Percentiles rank a stretch among this genome's conserved stretches.
Evolutionary conservation across 305 asterid species (phyloP).

Genomic region (Petunia hybrid): DNA sequence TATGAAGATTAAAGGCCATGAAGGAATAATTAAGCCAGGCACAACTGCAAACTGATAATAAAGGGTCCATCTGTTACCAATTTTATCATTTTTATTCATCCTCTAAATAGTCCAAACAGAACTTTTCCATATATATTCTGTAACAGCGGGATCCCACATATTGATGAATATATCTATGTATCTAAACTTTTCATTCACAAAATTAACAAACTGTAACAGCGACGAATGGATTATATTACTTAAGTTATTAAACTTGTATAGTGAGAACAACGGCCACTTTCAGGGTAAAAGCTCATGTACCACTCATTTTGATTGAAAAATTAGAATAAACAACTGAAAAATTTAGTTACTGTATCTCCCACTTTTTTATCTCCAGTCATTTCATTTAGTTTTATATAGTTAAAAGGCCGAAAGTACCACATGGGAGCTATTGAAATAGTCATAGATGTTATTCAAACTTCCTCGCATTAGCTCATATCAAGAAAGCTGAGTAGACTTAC

Average conservation of each 20-base stretch:
- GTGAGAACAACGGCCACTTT: background rate
- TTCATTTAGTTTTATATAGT: slow-evolving; percentile 16
- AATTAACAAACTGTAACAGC: background rate
- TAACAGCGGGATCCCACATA: background rate
- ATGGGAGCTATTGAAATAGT: background rate
- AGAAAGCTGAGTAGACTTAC: slow-evolving; percentile 19
- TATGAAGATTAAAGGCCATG: background rate
- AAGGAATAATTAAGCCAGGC: slow-evolving; percentile 20
- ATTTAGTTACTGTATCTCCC: background rate
- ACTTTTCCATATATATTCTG: background rate
- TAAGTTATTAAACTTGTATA: background rate
- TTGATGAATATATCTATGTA: slow-evolving; percentile 12
- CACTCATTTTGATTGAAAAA: slow-evolving; percentile 16
- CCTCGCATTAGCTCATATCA: background rate
- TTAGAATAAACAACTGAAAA: slow-evolving; percentile 18
- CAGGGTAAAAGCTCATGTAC: slow-evolving; percentile 4
- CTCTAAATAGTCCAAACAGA: slow-evolving; percentile 14
- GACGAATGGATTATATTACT: background rate
- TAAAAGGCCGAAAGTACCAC: slow-evolving; percentile 2
- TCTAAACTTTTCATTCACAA: background rate
- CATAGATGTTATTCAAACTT: background rate
- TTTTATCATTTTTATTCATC: slow-evolving; percentile 2
- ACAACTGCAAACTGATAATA: background rate
- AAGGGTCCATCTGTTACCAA: slow-evolving; percentile 7
- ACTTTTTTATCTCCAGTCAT: background rate